Conservation (phyloP, 2,329 filamentous ascomycete species). For the Exophiala sp. region DNA sequence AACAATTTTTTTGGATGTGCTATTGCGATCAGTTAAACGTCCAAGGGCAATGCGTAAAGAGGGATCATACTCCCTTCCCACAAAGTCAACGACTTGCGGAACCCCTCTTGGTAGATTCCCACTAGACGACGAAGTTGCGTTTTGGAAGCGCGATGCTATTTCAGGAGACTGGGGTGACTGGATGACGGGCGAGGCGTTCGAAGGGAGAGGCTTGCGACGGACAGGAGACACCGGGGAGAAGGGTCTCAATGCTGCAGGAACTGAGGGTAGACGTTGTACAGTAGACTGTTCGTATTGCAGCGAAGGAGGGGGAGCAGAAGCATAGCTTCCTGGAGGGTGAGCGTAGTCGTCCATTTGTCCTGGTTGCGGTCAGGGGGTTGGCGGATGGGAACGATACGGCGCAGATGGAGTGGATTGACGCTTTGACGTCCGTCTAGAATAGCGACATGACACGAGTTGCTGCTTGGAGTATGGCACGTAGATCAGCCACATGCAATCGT, state of each 20-base stretch:
- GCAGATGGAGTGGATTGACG: conserved; percentile 17
- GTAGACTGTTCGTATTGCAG: conserved; percentile 18
- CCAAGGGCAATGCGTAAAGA: not conserved
- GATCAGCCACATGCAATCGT: conserved; percentile 25
- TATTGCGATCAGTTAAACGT: conserved; percentile 5
- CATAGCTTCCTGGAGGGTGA: conserved; percentile 10
- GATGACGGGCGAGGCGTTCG: conserved; percentile 35
- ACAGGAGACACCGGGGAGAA: conserved; percentile 36
- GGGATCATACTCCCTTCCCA: conserved; percentile 11
- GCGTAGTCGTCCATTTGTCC: conserved; percentile 18
- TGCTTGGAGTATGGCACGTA: conserved; percentile 6
- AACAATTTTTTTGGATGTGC: not conserved
- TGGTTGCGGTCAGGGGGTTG: conserved; percentile 8
- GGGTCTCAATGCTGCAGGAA: conserved; percentile 19
- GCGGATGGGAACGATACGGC: conserved; percentile 6
- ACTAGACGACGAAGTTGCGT: not conserved
- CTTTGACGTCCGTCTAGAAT: conserved; percentile 25
- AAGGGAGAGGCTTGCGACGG: conserved; percentile 54
- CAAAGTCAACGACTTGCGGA: not conserved
- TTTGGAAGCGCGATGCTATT: conserved; percentile 1
- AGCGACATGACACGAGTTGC: conserved; percentile 20
- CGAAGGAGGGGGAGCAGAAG: conserved; percentile 21
- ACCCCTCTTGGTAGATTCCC: conserved; percentile 2
- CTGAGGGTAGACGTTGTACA: conserved; percentile 20
- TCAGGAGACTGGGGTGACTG: conserved; percentile 23